A percentile compares a stretch with the other conserved stretches of the same genome.
Evolutionary conservation across 495 filamentous ascomycete species (phyloP).

Genomic region (Penicillium malachiteum): DNA sequence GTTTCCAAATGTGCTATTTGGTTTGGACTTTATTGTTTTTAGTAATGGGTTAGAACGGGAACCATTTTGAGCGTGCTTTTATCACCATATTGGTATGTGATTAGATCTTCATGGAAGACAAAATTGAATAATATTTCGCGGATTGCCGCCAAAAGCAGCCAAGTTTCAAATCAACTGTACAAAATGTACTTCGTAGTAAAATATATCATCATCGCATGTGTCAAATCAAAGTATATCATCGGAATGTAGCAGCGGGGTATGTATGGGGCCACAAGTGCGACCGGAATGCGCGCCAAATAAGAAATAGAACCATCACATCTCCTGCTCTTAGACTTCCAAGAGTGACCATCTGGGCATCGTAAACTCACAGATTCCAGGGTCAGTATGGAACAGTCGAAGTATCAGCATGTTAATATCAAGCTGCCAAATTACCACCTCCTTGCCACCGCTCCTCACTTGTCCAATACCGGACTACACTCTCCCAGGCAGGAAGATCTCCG

Average conservation of each 20-base stretch:
- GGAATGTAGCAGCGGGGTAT: constrained; percentile 21
- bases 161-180: not conserved
- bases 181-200: not conserved
- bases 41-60: not conserved
- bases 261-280: constrained; percentile 13
- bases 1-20: constrained; percentile 7
- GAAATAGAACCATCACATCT: not conserved
- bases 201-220: no score
- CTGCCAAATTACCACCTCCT: constrained; percentile 11
- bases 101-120: not conserved
- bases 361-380: not conserved
- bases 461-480: constrained; percentile 81
- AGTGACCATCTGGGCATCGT: not conserved
- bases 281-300: constrained; percentile 7
- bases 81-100: not conserved
- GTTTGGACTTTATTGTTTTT: not conserved
- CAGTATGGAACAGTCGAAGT: not conserved
- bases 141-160: not conserved
- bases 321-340: not conserved
- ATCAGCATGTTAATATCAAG: constrained; percentile 9
- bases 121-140: not conserved
- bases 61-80: constrained; percentile 11
- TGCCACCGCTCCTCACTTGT: constrained; percentile 53
- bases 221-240: constrained; percentile 13
- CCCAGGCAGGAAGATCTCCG: constrained; percentile 74